Base-by-base conservation (phyloP, 495 filamentous ascomycete species). In the Gamarada debralockiae region DNA sequence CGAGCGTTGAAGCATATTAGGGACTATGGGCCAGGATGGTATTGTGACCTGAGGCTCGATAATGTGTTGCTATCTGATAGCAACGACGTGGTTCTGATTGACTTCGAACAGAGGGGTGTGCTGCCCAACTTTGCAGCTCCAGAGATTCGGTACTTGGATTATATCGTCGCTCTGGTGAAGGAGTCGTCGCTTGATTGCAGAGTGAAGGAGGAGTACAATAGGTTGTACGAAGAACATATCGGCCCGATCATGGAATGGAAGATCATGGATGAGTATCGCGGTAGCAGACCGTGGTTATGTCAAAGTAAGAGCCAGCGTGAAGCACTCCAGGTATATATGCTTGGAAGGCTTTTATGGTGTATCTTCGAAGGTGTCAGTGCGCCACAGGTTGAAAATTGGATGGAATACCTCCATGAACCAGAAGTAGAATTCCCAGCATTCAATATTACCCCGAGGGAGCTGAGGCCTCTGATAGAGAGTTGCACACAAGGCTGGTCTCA, bases 71-170 rank as follows among this genome's bases (percentile, higher is more conserved):
- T 46, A 2, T 25, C 41, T 10, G n/a, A 70, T 73, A 29, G 27
- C 14, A 20, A 17, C 9, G 49, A 52, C 15, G 46, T 72, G 5
- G 53, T 79, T 52, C 70, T 79, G 70, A 66, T 77, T 10, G 75
- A 79, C 50, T 77, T 78, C 45, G 75, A 79, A 53, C 75, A 78
- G 58, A 67, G 74, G 33, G 73, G 73, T 4, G 71, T 76, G 12
- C 77, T 71, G 73, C 73, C 70, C 62, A 70, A 73, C 58, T 77
- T 76, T 57, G 65, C 70, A 5, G 63, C 74, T 0, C 74, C 75
- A 2, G 75, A 79, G 55, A 65, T 78, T 18, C 73, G 76, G 57
- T 69, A 70, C 15, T 54, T 77, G 29, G 72, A 76, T 48, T 40
- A 31, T 22, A 15, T 50, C 9, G 2, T 6, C n/a, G n/a, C 15